Base-by-base conservation (phyloP, 768 basidiomycete genomes). In the Asterophora lycoperdoides region DNA sequence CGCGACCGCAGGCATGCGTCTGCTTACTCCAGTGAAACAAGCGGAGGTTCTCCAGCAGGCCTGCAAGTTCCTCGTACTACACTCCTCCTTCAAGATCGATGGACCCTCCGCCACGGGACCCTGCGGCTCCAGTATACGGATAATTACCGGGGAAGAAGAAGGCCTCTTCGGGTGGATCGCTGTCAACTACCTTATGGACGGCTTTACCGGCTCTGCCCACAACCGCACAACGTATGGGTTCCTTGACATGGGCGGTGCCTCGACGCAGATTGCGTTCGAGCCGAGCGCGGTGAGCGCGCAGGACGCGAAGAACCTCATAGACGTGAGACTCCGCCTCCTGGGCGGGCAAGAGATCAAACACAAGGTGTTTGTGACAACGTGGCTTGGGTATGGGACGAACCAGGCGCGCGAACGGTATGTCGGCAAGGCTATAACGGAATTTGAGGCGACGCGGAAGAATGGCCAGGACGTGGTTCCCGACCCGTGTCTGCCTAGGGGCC, bases 91-190 rank as follows among this genome's bases (percentile, higher is more conserved):
- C 69, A 79, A 76, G 45, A 78, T 96, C 50, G 88, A 87, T 33
- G 69, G 65, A 8, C 75, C 80, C 13, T 84, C 84, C 10, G 64
- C 71, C 4, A 69, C 73, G 32, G 92, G 91, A 8, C 91, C 90
- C 3, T 99, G 95, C 64, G 90, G 90, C n/a, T 81, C 89, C 41
- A 93, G 87, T 58, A 83, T 98, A 2, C 83, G 87, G 37, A 92
- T 98, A 53, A 98, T 98, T 59, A 90, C 91, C 3, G 96, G 96
- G 50, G 94, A 98, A 67, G 96, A 99, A 67, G 96, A 99, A 62
- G 96, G 96, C 0, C 71, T 98, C 36, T 98, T 93, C 67, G 96
- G 96, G 0, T 99, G 96, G 96, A 93, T 99, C 48, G 93, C 94
- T 0, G 93, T 98, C 59, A 99, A 98, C 68, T 98, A 99, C 65